Conservation (phyloP, 306 rosid species). For the Castanea mollissima region DNA sequence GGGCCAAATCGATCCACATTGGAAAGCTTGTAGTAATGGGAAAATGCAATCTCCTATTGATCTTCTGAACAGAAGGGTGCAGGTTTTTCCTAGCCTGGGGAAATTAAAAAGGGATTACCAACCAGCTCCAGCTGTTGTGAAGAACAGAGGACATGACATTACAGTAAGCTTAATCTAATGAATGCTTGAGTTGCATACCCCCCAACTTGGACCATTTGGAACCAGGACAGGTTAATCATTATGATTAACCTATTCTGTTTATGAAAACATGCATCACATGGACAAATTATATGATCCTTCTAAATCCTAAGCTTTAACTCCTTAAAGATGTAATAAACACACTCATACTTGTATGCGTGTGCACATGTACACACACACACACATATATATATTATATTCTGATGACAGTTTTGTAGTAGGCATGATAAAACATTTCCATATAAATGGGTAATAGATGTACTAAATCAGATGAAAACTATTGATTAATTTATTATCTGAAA, state of each 20-base stretch:
- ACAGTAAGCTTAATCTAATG: slow-evolving; percentile 24
- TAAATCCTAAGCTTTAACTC: not conserved
- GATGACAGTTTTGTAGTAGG: too few relatives aligned
- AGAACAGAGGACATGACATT: slow-evolving; percentile 69
- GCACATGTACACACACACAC: not conserved
- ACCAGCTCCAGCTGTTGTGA: slow-evolving; percentile 56
- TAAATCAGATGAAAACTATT: not conserved
- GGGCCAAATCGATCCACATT: slow-evolving; percentile 54
- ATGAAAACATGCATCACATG: not conserved
- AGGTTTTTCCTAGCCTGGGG: slow-evolving; percentile 41
- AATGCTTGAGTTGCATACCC: not conserved
- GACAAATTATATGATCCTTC: not conserved
- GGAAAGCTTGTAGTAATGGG: slow-evolving; percentile 64
- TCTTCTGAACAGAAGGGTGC: slow-evolving; percentile 36
- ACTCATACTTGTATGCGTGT: not conserved
- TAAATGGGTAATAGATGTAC: not conserved
- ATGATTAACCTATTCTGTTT: not conserved
- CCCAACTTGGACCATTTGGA: not conserved
- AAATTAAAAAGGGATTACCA: slow-evolving; percentile 48
- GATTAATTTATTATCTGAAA: not conserved
- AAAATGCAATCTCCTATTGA: slow-evolving; percentile 82
- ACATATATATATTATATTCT: not conserved
- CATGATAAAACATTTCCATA: too few relatives aligned
- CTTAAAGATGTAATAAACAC: not conserved
- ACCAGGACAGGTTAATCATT: not conserved